Evolutionary conservation across 2,329 filamentous ascomycete species (phyloP).

Genomic region (Seiridium unicorne): DNA sequence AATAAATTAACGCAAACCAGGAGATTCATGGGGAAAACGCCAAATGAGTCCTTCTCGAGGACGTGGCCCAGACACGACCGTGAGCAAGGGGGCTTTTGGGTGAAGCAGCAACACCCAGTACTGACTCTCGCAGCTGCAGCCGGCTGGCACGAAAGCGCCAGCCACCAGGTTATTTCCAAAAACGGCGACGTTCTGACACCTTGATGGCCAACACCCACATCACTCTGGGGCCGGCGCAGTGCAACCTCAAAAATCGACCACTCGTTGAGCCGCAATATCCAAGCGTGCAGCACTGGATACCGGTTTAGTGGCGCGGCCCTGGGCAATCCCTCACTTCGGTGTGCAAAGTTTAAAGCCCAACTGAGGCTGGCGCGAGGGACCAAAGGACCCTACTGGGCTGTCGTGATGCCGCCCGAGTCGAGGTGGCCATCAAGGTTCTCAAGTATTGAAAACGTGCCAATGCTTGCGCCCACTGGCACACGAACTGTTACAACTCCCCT

Average conservation of each 20-base stretch:
- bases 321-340: not conserved
- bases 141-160: not conserved
- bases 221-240: not conserved
- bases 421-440: conserved; percentile 10
- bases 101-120: not conserved
- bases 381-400: not conserved
- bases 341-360: not conserved
- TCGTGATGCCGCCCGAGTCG: not conserved
- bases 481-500: not conserved
- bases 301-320: not conserved
- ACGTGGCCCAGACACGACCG: not conserved
- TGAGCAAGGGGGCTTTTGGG: not conserved
- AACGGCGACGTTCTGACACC: conserved; percentile 4
- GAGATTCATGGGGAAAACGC: too few relatives aligned
- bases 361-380: not conserved
- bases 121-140: not conserved
- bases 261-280: conserved; percentile 5
- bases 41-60: not conserved
- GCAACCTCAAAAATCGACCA: not conserved
- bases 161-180: conserved; percentile 1
- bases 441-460: conserved; percentile 5
- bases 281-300: not conserved
- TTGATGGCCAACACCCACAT: conserved; percentile 7
- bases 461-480: not conserved
- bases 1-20: too few relatives aligned